These are phyloP conservation scores for Lyophyllum semitale DNA, from an alignment of 768 basidiomycete genomes.

Conservation along the genomic window DNA sequence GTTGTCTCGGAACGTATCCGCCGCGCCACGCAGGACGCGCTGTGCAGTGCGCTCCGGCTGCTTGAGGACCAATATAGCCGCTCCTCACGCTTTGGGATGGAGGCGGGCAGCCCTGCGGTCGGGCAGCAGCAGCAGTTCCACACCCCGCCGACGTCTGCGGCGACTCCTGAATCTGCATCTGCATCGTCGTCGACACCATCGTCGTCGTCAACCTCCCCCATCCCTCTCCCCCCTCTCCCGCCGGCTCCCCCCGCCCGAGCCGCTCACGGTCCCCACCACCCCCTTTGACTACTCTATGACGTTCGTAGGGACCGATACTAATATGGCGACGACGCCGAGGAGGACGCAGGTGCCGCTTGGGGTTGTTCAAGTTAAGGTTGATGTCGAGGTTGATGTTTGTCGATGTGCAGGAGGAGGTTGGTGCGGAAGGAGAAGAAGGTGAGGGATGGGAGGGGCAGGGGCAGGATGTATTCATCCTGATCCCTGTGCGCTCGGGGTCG, in stretches of 20 bases:
- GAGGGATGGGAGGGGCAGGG: too few relatives aligned
- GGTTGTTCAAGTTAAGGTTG: neutral
- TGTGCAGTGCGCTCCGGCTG: slow-evolving; percentile 65
- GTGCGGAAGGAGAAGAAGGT: neutral
- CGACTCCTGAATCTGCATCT: neutral
- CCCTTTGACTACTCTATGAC: slow-evolving; percentile 2
- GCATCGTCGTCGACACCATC: neutral
- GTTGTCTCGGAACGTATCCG: slow-evolving; percentile 75
- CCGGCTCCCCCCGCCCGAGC: slow-evolving; percentile 3
- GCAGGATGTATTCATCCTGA: too few relatives aligned
- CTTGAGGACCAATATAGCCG: slow-evolving; percentile 59
- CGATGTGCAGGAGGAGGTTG: too few relatives aligned
- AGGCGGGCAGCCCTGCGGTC: neutral
- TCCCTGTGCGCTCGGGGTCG: too few relatives aligned
- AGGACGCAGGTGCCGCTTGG: neutral
- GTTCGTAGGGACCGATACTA: neutral
- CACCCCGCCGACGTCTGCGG: neutral
- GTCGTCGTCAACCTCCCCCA: neutral
- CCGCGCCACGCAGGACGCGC: slow-evolving; percentile 69
- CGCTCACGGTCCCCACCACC: slow-evolving; percentile 8
- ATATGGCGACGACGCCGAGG: neutral
- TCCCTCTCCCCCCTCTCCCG: neutral
- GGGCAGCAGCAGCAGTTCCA: neutral
- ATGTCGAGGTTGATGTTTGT: neutral
- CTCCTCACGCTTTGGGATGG: neutral